Evolutionary conservation across 306 rosid genomes (phyloP), one percentile per base, ranked within the genome.

Genomic region (Alnus glutinosa): DNA sequence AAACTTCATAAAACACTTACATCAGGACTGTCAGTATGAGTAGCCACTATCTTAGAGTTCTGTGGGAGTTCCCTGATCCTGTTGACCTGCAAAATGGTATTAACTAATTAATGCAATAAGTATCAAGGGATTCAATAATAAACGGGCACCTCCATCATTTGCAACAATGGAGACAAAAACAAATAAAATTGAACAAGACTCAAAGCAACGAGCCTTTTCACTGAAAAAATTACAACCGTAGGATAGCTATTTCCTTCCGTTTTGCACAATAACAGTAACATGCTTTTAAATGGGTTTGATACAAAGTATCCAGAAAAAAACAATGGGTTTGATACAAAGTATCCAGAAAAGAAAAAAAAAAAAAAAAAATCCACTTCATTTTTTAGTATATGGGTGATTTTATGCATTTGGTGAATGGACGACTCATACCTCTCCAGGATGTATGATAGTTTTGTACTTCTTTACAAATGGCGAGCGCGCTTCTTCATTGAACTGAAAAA

Each of bases 391-490:
- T 30, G 36, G 46, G 18, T 63, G 70, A 63, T 5, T 14, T 5
- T 63, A 23, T 9, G 69, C 72, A 42, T 39, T 68, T 68, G 30
- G 49, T 68, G 51, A 39, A 80, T 34, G 55, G 5, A 55, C 13
- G n/a, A 44, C 19, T 59, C 75, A 71, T 93, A 91, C 99, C 98
- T 96, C 99, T 77, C 99, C 99, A 0, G 99, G 99, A 82, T 96
- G 99, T 77, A 96, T 93, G 86, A 96, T 93, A 71, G 99, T 96
- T 87, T 96, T 96, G 91, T 86, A 96, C 94, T 96, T 96, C 97
- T 91, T 96, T 18, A 96, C 99, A 85, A 96, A 96, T 10, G 99
- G 99, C 4, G 99, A 96, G n/a, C 99, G 99, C 1, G 99, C 96
- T 85, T 96, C 99, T 75, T 96, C 99, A 75, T 96, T 96, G 85